These are phyloP conservation scores for Colletotrichum sp. DNA, from an alignment of 2,329 filamentous ascomycete species.

Conservation along the genomic window DNA sequence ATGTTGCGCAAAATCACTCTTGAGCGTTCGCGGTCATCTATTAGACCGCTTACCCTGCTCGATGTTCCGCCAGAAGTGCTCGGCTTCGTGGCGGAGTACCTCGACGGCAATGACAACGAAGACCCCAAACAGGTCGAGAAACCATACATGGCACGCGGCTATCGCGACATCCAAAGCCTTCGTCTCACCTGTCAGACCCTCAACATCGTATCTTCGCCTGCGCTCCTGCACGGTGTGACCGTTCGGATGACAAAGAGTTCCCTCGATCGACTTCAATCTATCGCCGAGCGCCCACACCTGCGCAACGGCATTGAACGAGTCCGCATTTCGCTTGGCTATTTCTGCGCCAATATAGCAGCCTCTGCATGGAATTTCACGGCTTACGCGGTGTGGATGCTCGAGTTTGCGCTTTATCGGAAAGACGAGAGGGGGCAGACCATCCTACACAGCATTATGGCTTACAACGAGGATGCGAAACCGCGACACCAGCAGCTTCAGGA, in stretches of 20 bases:
- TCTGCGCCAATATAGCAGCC: rapidly evolving
- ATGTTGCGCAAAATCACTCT: rapidly evolving
- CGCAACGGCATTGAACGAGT: neutral
- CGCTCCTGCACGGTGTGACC: rapidly evolving
- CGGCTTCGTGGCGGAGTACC: no score
- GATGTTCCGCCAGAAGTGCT: no score
- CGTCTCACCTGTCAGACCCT: neutral
- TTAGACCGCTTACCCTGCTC: no score
- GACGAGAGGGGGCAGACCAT: neutral
- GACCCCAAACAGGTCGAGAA: no score
- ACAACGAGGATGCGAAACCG: no score
- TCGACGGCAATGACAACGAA: no score
- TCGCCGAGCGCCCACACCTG: neutral
- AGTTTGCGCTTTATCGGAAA: neutral
- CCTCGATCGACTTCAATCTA: rapidly evolving
- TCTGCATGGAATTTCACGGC: rapidly evolving
- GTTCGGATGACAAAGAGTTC: neutral
- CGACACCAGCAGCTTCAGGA: no score
- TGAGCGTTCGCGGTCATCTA: rapidly evolving
- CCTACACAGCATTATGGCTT: no score
- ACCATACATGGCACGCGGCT: no score
- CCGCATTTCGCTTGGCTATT: neutral
- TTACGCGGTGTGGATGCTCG: neutral
- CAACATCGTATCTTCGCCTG: rapidly evolving
- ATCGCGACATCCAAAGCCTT: neutral